Percentiles rank a stretch among this genome's conserved stretches.
Evolutionary conservation across 352 stramenopile genomes (phyloP).

Genomic region (Pythium dissotocum): DNA sequence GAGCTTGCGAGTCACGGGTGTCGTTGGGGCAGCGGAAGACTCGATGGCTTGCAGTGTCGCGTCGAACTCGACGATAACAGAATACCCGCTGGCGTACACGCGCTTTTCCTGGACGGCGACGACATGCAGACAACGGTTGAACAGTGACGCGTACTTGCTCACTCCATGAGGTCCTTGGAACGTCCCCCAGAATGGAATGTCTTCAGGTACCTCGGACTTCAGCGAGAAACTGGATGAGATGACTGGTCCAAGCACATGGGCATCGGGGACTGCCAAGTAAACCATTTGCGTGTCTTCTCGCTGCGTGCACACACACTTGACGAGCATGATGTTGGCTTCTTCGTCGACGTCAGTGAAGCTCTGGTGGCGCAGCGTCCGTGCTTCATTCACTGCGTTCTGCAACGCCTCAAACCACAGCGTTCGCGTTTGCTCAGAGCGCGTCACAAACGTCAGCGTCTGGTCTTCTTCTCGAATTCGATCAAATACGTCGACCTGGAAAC

Average conservation of each 20-base stretch:
- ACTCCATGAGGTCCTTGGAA: constrained; percentile 66
- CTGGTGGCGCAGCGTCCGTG: constrained; percentile 42
- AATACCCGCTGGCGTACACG: constrained; percentile 70
- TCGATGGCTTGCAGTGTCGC: constrained; percentile 57
- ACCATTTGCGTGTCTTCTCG: constrained; percentile 35
- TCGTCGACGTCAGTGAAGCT: constrained; percentile 66
- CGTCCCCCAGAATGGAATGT: constrained; percentile 79
- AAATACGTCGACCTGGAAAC: constrained; percentile 80
- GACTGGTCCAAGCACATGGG: constrained; percentile 57
- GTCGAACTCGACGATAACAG: constrained; percentile 79
- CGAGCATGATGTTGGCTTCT: constrained; percentile 56
- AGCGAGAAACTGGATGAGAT: constrained; percentile 69
- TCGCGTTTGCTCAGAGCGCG: constrained; percentile 49
- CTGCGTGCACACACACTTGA: constrained; percentile 65
- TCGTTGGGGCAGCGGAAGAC: constrained; percentile 13
- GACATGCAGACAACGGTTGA: constrained; percentile 62
- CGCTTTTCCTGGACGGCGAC: constrained; percentile 59
- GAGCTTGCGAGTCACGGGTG: constrained; percentile 8
- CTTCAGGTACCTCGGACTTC: constrained; percentile 76
- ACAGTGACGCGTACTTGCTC: constrained; percentile 71
- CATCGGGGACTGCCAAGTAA: constrained; percentile 61
- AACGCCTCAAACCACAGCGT: constrained; percentile 67
- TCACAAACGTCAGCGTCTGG: constrained; percentile 76
- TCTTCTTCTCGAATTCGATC: constrained; percentile 73
- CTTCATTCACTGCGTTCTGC: constrained; percentile 45